phyloP scores from a whole-genome alignment of 2,329 filamentous ascomycete species.

The Clarireedia hainanense region DNA sequence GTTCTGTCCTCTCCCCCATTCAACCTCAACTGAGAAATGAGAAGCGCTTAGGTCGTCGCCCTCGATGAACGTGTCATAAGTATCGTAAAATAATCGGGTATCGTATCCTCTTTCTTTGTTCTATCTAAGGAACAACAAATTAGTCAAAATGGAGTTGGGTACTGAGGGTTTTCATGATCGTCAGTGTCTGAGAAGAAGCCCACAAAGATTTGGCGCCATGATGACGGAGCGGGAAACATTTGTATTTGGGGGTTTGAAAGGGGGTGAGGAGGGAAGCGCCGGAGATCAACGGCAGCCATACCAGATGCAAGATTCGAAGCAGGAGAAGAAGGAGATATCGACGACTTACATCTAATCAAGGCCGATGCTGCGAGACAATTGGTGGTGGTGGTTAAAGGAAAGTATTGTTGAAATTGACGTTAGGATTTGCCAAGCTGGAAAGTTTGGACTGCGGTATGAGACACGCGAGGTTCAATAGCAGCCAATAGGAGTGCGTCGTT shows the following conservation, averaged over 20 bases:
- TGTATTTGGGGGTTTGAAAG: neutral
- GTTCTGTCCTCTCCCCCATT: constrained; percentile 11
- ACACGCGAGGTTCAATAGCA: constrained; percentile 3
- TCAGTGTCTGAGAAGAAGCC: constrained; percentile 15
- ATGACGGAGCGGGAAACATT: neutral
- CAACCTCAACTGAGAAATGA: constrained; percentile 14
- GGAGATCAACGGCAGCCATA: neutral
- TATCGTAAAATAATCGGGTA: neutral
- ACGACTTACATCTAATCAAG: constrained; percentile 17
- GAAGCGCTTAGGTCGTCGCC: constrained; percentile 14
- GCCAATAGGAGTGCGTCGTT: constrained; percentile 1
- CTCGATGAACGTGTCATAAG: constrained; percentile 7
- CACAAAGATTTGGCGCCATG: constrained; percentile 16
- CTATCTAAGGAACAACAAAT: neutral
- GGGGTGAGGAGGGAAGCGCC: constrained; percentile 1
- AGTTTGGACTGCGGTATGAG: constrained; percentile 17
- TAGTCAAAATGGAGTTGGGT: constrained; percentile 3
- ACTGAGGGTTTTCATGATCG: constrained; percentile 14
- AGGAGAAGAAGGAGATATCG: constrained; percentile 4
- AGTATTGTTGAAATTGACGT: constrained; percentile 15
- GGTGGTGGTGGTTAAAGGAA: constrained; percentile 8
- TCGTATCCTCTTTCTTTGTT: neutral
- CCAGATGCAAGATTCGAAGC: neutral
- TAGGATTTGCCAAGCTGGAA: constrained; percentile 21
- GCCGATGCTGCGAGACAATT: constrained; percentile 15